Conservation (phyloP, 306 rosid species). For the Mimosa bimucronata region DNA sequence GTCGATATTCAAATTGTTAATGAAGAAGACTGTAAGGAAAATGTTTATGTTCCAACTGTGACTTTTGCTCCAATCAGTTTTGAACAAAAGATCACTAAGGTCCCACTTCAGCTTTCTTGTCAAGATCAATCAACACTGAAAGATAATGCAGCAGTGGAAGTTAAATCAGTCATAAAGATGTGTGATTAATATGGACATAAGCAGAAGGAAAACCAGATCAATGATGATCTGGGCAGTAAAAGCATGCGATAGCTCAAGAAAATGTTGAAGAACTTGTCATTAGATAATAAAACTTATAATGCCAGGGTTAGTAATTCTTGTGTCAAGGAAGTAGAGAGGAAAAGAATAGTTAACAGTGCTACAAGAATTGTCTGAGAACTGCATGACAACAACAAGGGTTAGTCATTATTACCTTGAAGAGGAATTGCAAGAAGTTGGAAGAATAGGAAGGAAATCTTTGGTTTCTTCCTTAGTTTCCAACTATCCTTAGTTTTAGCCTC, state of each 20-base stretch:
- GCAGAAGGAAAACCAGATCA: slow-evolving; percentile 37
- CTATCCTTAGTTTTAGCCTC: no score
- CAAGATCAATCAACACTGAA: background rate
- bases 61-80: background rate
- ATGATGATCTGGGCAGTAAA: background rate
- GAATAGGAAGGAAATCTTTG: no score
- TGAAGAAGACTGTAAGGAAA: slow-evolving; percentile 7
- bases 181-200: background rate
- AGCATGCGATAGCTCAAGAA: slow-evolving; percentile 64
- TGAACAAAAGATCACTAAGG: slow-evolving; percentile 19
- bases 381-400: no score
- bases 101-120: background rate
- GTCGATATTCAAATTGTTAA: background rate
- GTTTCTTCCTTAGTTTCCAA: no score
- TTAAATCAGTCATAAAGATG: slow-evolving; percentile 7
- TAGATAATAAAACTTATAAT: slow-evolving; percentile 17
- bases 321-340: no score
- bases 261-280: slow-evolving; percentile 39
- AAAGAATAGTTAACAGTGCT: no score
- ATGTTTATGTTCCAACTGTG: background rate
- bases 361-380: no score
- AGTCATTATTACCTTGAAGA: no score
- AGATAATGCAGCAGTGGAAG: slow-evolving; percentile 24
- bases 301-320: background rate
- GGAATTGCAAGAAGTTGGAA: no score